phyloP scores from a whole-genome alignment of 768 basidiomycete species.

The Amanita fuliginea region DNA sequence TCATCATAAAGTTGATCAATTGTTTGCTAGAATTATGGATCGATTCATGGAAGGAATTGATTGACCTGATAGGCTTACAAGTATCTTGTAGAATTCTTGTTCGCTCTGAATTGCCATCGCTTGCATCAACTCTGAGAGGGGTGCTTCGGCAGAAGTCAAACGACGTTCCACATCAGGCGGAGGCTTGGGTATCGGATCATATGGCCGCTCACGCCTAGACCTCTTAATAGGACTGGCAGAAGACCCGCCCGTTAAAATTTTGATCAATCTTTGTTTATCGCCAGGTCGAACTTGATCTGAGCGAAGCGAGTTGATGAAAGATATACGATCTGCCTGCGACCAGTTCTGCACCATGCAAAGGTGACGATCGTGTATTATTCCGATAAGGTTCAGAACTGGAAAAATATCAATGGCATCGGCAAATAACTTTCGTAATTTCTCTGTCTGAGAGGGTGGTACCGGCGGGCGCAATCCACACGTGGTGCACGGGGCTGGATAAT shows the following conservation, averaged over 20 bases:
- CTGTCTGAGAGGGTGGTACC: neutral
- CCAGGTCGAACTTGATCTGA: neutral
- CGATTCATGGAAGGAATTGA: neutral
- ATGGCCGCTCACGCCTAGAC: neutral
- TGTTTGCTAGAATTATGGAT: neutral
- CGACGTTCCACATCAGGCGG: neutral
- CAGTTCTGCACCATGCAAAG: constrained; percentile 6
- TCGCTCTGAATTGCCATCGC: neutral
- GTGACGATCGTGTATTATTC: constrained; percentile 9
- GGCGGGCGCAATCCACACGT: constrained; percentile 3
- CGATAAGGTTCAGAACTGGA: neutral
- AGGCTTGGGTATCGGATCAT: constrained; percentile 5
- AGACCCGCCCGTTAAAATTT: neutral
- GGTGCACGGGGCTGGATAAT: constrained; percentile 2
- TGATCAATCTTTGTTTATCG: neutral
- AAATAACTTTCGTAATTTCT: neutral
- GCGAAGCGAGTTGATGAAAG: neutral
- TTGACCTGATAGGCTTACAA: neutral
- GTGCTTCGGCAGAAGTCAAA: neutral
- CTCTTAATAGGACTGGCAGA: neutral
- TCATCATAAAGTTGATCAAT: constrained; percentile 4
- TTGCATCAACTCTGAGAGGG: constrained; percentile 1
- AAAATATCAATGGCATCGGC: constrained; percentile 4
- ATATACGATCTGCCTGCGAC: neutral
- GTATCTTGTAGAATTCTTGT: constrained; percentile 1